Base-by-base conservation (phyloP, 1,284 basidiomycete species). In the Sanguinoderma infundibulare region DNA sequence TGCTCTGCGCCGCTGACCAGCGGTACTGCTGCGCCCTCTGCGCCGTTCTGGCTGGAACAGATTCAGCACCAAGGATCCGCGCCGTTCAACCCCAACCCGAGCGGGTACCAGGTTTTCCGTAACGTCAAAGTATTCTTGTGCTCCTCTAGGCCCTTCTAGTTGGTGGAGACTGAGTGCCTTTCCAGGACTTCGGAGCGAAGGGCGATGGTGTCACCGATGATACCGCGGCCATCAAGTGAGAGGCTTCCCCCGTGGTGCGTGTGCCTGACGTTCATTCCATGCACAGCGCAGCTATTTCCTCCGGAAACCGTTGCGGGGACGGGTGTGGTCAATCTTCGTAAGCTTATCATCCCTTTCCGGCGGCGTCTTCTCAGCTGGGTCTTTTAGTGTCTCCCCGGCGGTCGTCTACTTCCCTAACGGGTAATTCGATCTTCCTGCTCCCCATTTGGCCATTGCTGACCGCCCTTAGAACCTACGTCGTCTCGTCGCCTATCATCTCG, bases 151-250 rank as follows among this genome's bases (percentile, higher is more conserved):
- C n/a, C n/a, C n/a, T n/a, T n/a, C n/a, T n/a, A n/a, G n/a, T n/a
- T n/a, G n/a, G n/a, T n/a, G n/a, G n/a, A n/a, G n/a, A n/a, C n/a
- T n/a, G n/a, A n/a, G n/a, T n/a, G n/a, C n/a, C n/a, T n/a, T n/a
- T n/a, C n/a, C n/a, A n/a, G n/a, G 83, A 86, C 66, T 86, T 78
- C 62, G 85, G 85, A 53, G 89, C 89, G 24, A 79, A 75, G 55
- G 89, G 89, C 30, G 89, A 91, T 73, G 89, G 89, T 63, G 75
- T 85, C 1, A 82, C 83, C 0, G 90, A 92, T 68, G 90, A 92
- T 67, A 90, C 88, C 5, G 79, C 73, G 40, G 89, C 89, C 4
- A 90, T 91, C 73, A 89, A 90, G 85, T 87, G 61, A 24, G 77
- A 52, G n/a, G n/a, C n/a, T n/a, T n/a, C n/a, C n/a, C n/a, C n/a